These are phyloP conservation scores for Entophlyctis luteolus DNA, from an alignment of 192 early-diverging fungal species.

Conservation along the genomic window DNA sequence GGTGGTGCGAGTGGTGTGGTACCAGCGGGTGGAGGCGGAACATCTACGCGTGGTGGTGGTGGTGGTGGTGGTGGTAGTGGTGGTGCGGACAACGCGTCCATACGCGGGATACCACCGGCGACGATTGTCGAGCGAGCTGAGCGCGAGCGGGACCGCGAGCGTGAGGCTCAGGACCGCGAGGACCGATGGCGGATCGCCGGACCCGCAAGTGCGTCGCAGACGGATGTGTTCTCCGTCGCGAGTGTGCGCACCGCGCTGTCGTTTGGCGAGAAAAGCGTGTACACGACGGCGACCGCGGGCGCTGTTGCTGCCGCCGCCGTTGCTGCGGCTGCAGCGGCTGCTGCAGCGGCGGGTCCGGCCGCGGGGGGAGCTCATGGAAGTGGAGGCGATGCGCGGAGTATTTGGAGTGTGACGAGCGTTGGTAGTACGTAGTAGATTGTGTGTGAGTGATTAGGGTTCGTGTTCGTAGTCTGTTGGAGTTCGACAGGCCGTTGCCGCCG, in stretches of 20 bases:
- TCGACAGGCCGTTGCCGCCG: too few species aligned
- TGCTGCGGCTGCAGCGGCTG: neutral
- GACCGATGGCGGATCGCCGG: neutral
- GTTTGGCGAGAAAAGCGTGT: slow-evolving; percentile 14
- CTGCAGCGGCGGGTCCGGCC: neutral
- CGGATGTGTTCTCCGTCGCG: slow-evolving; percentile 12
- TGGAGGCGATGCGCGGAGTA: slow-evolving; percentile 12
- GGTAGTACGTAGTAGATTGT: too few species aligned
- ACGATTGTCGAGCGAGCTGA: slow-evolving; percentile 24
- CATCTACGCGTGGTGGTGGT: neutral
- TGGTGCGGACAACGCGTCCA: slow-evolving; percentile 1
- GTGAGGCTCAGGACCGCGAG: neutral
- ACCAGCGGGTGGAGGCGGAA: neutral
- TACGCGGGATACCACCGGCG: slow-evolving; percentile 24
- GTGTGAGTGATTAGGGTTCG: too few species aligned
- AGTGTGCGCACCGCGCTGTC: slow-evolving; percentile 9
- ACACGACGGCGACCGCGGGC: neutral
- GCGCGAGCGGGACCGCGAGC: slow-evolving; percentile 6
- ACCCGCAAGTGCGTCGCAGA: too few species aligned
- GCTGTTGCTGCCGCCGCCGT: neutral
- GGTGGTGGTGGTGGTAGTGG: neutral
- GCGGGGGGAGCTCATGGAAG: too few species aligned
- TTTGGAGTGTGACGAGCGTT: slow-evolving; percentile 18
- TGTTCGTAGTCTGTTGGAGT: too few species aligned
- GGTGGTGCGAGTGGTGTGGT: neutral